Evolutionary conservation across 2,329 filamentous ascomycete species (phyloP).

Genomic region (Stemphylium vesicarium): DNA sequence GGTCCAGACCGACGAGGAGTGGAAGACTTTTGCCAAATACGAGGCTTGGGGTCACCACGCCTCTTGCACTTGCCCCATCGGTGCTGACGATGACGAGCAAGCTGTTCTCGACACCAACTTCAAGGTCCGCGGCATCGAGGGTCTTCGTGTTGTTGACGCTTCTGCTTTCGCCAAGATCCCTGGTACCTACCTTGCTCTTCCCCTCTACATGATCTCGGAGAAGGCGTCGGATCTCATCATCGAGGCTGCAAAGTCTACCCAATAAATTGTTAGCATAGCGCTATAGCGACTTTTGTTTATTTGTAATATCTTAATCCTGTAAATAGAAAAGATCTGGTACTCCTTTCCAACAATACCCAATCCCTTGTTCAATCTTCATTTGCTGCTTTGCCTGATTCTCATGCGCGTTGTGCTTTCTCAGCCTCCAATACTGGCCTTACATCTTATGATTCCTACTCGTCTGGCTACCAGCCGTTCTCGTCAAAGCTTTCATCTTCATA

Average conservation of each 20-base stretch:
- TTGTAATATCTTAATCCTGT: background rate
- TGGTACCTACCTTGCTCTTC: conserved; percentile 59
- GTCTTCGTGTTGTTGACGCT: conserved; percentile 58
- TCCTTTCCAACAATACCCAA: too few relatives aligned
- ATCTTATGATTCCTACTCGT: too few relatives aligned
- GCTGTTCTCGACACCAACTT: conserved; percentile 63
- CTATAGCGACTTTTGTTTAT: background rate
- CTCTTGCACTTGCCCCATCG: conserved; percentile 64
- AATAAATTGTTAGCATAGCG: background rate
- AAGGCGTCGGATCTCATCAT: conserved; percentile 67
- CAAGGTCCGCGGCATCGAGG: conserved; percentile 59
- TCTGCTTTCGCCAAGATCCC: conserved; percentile 49
- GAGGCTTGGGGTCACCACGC: conserved; percentile 60
- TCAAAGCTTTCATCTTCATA: too few relatives aligned
- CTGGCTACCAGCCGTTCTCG: too few relatives aligned
- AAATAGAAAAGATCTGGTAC: background rate
- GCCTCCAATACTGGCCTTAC: too few relatives aligned
- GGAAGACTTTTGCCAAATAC: conserved; percentile 45
- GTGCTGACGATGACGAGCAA: conserved; percentile 54
- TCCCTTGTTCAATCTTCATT: background rate
- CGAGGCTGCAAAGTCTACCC: conserved; percentile 18
- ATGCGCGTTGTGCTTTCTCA: too few relatives aligned
- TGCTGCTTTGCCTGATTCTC: background rate
- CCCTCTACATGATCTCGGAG: conserved; percentile 64
- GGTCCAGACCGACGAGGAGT: conserved; percentile 51